Evolutionary conservation across 2,329 filamentous ascomycete species (phyloP).

Genomic region (Sclerotinia minor): DNA sequence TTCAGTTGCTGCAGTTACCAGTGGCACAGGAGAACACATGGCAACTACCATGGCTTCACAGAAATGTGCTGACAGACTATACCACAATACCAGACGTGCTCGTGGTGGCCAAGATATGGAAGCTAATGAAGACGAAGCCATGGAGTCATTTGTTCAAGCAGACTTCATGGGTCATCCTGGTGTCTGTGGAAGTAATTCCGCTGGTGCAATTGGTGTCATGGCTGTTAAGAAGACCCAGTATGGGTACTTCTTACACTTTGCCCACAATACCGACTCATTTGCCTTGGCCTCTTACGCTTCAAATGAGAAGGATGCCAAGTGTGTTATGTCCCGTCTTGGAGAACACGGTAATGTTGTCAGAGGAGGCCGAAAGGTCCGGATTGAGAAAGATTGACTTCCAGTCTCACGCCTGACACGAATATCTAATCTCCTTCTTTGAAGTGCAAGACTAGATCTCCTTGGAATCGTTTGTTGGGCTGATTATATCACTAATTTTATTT

Average conservation of each 20-base stretch:
- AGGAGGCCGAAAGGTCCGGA: conserved; percentile 40
- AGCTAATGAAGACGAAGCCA: conserved; percentile 74
- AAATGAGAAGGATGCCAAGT: conserved; percentile 70
- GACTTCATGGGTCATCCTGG: conserved; percentile 94
- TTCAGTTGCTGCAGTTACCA: conserved; percentile 81
- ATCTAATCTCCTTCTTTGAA: conserved; percentile 3
- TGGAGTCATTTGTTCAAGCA: conserved; percentile 75
- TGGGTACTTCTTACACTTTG: conserved; percentile 85
- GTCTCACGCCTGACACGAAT: background rate
- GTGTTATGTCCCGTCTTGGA: conserved; percentile 77
- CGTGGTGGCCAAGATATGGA: conserved; percentile 61
- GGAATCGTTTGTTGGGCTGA: background rate
- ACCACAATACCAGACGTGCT: conserved; percentile 63
- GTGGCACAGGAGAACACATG: conserved; percentile 97
- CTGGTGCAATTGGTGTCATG: conserved; percentile 89
- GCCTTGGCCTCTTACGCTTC: conserved; percentile 87
- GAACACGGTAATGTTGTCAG: conserved; percentile 38
- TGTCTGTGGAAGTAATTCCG: conserved; percentile 74
- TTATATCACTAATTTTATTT: background rate
- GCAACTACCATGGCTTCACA: conserved; percentile 89
- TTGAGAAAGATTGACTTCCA: conserved; percentile 30
- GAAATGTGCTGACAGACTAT: conserved; percentile 82
- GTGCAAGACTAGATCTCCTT: background rate
- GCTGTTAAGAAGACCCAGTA: conserved; percentile 78
- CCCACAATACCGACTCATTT: conserved; percentile 90